Conservation (phyloP, 257 asterid genomes). For the Capsicum chinense region DNA sequence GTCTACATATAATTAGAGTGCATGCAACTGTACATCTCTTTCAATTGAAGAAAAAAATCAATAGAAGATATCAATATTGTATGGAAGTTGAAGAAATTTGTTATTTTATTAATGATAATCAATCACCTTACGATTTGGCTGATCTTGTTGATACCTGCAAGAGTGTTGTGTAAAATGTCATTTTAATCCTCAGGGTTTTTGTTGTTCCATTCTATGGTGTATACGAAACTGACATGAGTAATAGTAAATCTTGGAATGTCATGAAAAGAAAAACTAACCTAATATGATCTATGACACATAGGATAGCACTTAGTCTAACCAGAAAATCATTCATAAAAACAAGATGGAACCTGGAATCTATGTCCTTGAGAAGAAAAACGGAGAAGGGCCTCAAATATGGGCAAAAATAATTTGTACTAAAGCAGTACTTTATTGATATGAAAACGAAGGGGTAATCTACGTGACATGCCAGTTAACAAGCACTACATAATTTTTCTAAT, state of each 20-base stretch:
- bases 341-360: no score
- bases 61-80: neutral
- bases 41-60: neutral
- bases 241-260: neutral
- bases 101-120: neutral
- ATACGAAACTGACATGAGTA: neutral
- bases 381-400: no score
- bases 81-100: neutral
- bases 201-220: neutral
- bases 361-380: no score
- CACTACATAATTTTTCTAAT: no score
- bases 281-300: no score
- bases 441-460: no score
- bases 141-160: neutral
- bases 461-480: no score
- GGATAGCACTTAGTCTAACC: no score
- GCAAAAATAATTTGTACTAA: no score
- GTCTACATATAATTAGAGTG: neutral
- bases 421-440: no score
- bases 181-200: neutral
- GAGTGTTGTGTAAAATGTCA: neutral
- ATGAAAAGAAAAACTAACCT: neutral
- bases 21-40: constrained; percentile 2
- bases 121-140: neutral
- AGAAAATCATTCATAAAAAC: no score